A percentile compares a stretch with the other conserved stretches of the same genome.
phyloP scores from a whole-genome alignment of 306 rosid species.

The Prunus persica region Prunus_persica_NCBIv2 NC_034014.1:3396001-3396500 shows the following conservation, averaged over 20 bases:
- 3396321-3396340: conserved; percentile 20
- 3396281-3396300: conserved; percentile 5
- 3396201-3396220: not conserved
- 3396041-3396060: conserved; percentile 9
- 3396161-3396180: conserved; percentile 1
- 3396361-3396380: conserved; percentile 10
- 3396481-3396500: conserved; percentile 13
- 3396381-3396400: conserved; percentile 21
- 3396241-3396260: not conserved
- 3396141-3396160: conserved; percentile 19
- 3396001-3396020: conserved; percentile 9
- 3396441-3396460: conserved; percentile 8
- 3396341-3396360: conserved; percentile 19
- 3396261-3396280: conserved; percentile 8
- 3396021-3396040: not conserved
- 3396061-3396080: conserved; percentile 11
- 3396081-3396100: conserved; percentile 11
- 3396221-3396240: not conserved
- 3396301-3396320: conserved; percentile 1
- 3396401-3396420: not conserved
- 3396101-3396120: conserved; percentile 1
- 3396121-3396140: conserved; percentile 3
- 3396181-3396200: not conserved
- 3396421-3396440: not conserved
- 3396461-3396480: conserved; percentile 19